A percentile compares a stretch with the other conserved stretches of the same genome.
These are phyloP conservation scores for Thielaviopsis musarum DNA, from an alignment of 2,329 filamentous ascomycete species.

Conservation along the genomic window DNA sequence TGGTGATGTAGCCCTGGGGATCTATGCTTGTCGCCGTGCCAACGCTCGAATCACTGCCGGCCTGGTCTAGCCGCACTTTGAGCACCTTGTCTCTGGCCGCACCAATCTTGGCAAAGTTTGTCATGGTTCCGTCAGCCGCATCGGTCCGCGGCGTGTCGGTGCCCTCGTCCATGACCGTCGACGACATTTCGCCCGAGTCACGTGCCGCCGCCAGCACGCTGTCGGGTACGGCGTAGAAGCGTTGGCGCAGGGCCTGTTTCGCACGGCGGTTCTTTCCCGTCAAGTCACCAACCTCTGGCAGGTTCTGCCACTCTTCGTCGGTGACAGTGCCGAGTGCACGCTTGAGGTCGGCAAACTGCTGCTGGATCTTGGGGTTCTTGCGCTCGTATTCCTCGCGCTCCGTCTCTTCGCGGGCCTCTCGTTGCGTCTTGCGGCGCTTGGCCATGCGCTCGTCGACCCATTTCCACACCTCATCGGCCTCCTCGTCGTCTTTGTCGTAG, in stretches of 20 bases:
- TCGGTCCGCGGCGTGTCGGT: slow-evolving; percentile 19
- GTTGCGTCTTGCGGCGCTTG: slow-evolving; percentile 67
- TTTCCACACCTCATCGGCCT: slow-evolving; percentile 90
- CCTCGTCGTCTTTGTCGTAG: slow-evolving; percentile 95
- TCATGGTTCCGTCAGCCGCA: slow-evolving; percentile 72
- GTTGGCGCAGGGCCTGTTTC: slow-evolving; percentile 64
- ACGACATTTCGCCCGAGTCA: slow-evolving; percentile 66
- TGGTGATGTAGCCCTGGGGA: slow-evolving; percentile 89
- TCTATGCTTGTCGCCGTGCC: slow-evolving; percentile 87
- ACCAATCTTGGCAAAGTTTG: slow-evolving; percentile 94
- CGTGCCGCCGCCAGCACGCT: slow-evolving; percentile 80
- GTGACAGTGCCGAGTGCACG: slow-evolving; percentile 73
- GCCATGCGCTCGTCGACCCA: slow-evolving; percentile 97
- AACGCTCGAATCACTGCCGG: slow-evolving; percentile 44
- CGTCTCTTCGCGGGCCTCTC: slow-evolving; percentile 84
- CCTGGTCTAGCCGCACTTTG: slow-evolving; percentile 75
- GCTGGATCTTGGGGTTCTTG: slow-evolving; percentile 94
- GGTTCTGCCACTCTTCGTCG: slow-evolving; percentile 89
- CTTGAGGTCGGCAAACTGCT: slow-evolving; percentile 94
- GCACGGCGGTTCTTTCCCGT: slow-evolving; percentile 83
- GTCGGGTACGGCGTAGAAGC: slow-evolving; percentile 93
- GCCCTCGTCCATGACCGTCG: slow-evolving; percentile 68
- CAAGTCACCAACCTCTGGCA: slow-evolving; percentile 91
- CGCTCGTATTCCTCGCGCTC: slow-evolving; percentile 91
- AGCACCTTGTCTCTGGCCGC: slow-evolving; percentile 91